A percentile compares a stretch with the other conserved stretches of the same genome.
Conservation (phyloP, 2,329 filamentous ascomycete species). For the Monilinia laxa region DNA sequence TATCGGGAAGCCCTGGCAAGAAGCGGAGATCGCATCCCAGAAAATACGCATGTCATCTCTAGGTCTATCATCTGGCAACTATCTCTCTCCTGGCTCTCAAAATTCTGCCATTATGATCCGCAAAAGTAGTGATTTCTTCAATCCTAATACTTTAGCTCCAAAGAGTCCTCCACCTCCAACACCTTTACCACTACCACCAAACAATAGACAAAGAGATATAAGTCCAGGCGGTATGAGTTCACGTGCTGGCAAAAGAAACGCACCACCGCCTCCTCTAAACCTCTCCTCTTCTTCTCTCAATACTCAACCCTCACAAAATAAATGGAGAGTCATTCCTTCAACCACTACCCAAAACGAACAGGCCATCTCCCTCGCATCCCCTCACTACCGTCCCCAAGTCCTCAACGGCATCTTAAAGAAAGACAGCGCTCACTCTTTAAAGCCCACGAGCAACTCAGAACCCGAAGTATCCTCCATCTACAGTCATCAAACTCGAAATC, state of each 20-base stretch:
- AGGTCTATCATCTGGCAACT: constrained; percentile 14
- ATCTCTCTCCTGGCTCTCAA: background rate
- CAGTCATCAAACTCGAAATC: constrained; percentile 7
- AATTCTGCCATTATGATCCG: constrained; percentile 16
- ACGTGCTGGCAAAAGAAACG: background rate
- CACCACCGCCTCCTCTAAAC: constrained; percentile 6
- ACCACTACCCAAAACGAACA: constrained; percentile 18
- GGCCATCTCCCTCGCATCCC: constrained; percentile 32
- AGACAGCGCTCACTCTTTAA: constrained; percentile 12
- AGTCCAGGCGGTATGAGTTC: background rate
- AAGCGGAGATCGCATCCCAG: constrained; percentile 34
- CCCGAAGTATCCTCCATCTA: background rate
- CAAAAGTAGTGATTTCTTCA: constrained; percentile 20
- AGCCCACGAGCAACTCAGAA: background rate
- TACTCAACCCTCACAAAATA: constrained; percentile 8
- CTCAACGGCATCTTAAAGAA: constrained; percentile 6
- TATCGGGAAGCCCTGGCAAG: constrained; percentile 30
- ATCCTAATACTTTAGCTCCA: constrained; percentile 24
- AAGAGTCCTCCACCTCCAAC: constrained; percentile 42
- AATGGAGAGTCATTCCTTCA: constrained; percentile 33
- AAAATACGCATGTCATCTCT: constrained; percentile 20
- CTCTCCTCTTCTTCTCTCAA: background rate
- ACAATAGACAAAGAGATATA: background rate
- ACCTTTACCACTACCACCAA: constrained; percentile 47
- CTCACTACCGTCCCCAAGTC: constrained; percentile 33